These are phyloP conservation scores for Furcasterigmium furcatum DNA, from an alignment of 2,329 filamentous ascomycete genomes.

Conservation along the genomic window DNA sequence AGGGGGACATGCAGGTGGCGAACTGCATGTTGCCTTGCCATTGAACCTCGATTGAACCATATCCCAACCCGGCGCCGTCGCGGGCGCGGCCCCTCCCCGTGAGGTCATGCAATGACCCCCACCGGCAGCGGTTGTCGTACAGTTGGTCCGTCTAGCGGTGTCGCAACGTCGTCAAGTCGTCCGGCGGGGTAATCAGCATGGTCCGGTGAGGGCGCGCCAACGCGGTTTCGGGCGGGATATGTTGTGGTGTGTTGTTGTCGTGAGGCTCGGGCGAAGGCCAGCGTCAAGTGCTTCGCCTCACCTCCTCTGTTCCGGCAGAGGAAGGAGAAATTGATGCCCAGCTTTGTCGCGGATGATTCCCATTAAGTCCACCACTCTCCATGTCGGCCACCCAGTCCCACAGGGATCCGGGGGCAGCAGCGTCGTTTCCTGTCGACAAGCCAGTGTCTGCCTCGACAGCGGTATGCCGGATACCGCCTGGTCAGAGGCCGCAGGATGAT, in stretches of 20 bases:
- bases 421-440: slow-evolving; percentile 36
- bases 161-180: slow-evolving; percentile 6
- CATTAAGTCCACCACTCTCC: slow-evolving; percentile 24
- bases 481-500: slow-evolving; percentile 29
- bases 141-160: slow-evolving; percentile 10
- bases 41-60: not conserved
- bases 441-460: slow-evolving; percentile 37
- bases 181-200: slow-evolving; percentile 12
- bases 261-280: slow-evolving; percentile 5
- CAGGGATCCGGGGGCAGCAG: slow-evolving; percentile 13
- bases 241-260: slow-evolving; percentile 4
- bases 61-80: slow-evolving; percentile 1
- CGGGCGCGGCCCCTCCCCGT: slow-evolving; percentile 6
- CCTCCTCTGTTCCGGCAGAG: slow-evolving; percentile 27
- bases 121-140: slow-evolving; percentile 3
- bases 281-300: slow-evolving; percentile 14
- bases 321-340: slow-evolving; percentile 16
- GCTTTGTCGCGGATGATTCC: slow-evolving; percentile 24
- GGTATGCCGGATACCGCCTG: slow-evolving; percentile 35
- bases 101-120: slow-evolving; percentile 11
- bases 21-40: slow-evolving; percentile 6
- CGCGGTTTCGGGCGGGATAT: not conserved
- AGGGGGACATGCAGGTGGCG: slow-evolving; percentile 8
- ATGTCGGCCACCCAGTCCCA: slow-evolving; percentile 9
- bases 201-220: slow-evolving; percentile 6